Evolutionary conservation across 2,329 filamentous ascomycete species (phyloP).

Genomic region (Lomentospora prolificans): DNA sequence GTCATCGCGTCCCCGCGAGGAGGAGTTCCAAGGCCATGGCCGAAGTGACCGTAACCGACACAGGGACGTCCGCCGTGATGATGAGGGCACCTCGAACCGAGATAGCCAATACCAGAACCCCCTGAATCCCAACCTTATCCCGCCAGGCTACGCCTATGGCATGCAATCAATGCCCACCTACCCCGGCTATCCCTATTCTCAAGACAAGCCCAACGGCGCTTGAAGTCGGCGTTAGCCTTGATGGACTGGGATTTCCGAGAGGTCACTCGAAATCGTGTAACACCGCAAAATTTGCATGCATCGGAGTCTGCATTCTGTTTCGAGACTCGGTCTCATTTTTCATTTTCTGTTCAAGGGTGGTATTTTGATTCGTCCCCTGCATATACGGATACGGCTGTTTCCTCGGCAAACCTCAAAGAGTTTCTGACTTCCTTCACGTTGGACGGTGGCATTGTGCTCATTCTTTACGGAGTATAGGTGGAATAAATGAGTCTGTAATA

Average conservation of each 20-base stretch:
- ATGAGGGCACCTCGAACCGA: background rate
- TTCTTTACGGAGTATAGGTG: too few relatives aligned
- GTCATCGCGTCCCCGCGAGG: slow-evolving; percentile 34
- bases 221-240: background rate
- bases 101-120: slow-evolving; percentile 5
- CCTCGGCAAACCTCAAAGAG: too few relatives aligned
- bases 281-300: too few relatives aligned
- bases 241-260: background rate
- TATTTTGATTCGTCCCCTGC: too few relatives aligned
- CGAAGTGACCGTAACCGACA: background rate
- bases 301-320: too few relatives aligned
- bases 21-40: background rate
- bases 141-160: slow-evolving; percentile 5
- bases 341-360: too few relatives aligned
- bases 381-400: too few relatives aligned
- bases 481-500: too few relatives aligned
- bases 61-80: slow-evolving; percentile 3
- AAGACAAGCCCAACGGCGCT: background rate
- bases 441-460: too few relatives aligned
- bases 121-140: slow-evolving; percentile 7
- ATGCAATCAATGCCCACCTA: slow-evolving; percentile 7
- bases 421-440: too few relatives aligned
- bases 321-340: too few relatives aligned
- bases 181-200: slow-evolving; percentile 5
- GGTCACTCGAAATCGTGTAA: background rate